Evolutionary conservation across 805 yeast genomes (phyloP), one percentile per base, ranked within the genome.

Genomic region (Candida sithepensis): DNA sequence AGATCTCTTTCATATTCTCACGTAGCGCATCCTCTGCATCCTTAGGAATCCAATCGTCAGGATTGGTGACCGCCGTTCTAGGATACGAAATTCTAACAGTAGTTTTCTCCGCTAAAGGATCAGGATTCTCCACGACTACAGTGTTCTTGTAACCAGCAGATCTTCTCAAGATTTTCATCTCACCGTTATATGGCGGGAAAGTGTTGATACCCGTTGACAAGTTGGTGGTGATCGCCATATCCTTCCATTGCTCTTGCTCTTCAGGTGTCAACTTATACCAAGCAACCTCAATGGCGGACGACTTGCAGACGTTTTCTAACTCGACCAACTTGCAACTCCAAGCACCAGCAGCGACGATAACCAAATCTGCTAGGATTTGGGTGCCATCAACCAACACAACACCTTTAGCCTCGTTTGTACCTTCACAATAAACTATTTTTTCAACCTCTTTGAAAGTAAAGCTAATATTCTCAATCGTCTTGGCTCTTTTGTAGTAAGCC

Each of bases 111-210:
- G 37, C 19, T 4, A 36, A 10, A 10, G 64, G 62, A 47, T 50
- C 40, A 10, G 64, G 62, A 38, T 57, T 46, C 3, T 23, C 14
- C n/a, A 58, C 42, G 10, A 20, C 28, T 7, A 47, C 44, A 7
- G 63, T 57, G 28, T 59, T 59, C 30, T 53, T 57, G 44, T 58
- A 59, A 2, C 64, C 64, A 1, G 60, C 53, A n/a, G 62, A 59
- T 44, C 64, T 50, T 48, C 62, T 51, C 39, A 59, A 46, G n/a
- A 48, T 41, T 42, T 59, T 59, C 22, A 56, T 54, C 38, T 59
- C 64, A 7, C 64, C 63, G 14, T 59, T 50, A 40, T 57, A 58
- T 12, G 64, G 64, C 14, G 64, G 64, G 37, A 59, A 59, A 1
- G 58, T 32, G 42, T 59, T 59, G 38, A 60, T 57, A 43, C 64